Conservation (phyloP, 2,329 filamentous ascomycete species). For the Magnaporthiopsis rhizophila region DNA sequence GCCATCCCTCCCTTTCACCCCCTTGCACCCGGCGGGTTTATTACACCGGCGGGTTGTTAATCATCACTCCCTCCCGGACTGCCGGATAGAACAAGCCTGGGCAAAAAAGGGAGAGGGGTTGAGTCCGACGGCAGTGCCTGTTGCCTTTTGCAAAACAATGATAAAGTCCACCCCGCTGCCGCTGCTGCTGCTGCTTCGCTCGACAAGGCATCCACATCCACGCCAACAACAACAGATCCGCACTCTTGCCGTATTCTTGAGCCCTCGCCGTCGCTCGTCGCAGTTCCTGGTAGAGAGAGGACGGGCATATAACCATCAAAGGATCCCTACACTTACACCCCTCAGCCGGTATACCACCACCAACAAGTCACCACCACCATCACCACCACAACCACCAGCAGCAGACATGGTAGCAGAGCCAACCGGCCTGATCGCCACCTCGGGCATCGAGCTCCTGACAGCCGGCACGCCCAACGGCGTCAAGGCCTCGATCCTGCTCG, state of each 20-base stretch:
- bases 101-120: too few species aligned
- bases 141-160: not conserved
- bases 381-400: slow-evolving; percentile 8
- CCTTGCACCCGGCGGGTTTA: too few species aligned
- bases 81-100: too few species aligned
- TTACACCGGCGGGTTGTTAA: too few species aligned
- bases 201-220: not conserved
- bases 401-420: slow-evolving; percentile 28
- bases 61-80: too few species aligned
- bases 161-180: not conserved
- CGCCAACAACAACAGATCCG: not conserved
- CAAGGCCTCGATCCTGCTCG: slow-evolving; percentile 54
- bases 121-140: not conserved
- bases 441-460: slow-evolving; percentile 58
- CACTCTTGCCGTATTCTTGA: not conserved
- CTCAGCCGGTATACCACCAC: not conserved
- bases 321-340: not conserved
- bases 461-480: slow-evolving; percentile 45
- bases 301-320: not conserved
- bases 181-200: not conserved
- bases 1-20: not conserved
- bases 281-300: not conserved
- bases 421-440: slow-evolving; percentile 51
- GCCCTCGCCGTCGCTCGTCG: not conserved
- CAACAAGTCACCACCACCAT: not conserved